phyloP scores from a whole-genome alignment of 2,329 filamentous ascomycete species.

The Ilyonectria robusta region DNA sequence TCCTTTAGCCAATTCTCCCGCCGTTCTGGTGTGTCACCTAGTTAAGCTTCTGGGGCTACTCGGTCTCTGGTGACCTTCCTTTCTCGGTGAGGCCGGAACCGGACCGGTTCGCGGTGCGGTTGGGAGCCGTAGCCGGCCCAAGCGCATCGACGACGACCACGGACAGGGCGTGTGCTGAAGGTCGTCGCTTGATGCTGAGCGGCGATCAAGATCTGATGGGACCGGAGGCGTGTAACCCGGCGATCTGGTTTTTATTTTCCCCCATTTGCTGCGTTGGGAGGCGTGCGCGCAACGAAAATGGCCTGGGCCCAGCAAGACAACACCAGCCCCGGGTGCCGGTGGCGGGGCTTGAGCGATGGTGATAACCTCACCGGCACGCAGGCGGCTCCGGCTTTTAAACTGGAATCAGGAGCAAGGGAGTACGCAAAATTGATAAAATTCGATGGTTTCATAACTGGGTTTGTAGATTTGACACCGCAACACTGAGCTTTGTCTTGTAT shows the following conservation, averaged over 20 bases:
- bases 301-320: constrained; percentile 13
- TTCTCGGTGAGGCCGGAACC: constrained; percentile 29
- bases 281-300: background rate
- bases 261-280: background rate
- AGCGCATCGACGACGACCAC: background rate
- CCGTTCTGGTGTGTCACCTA: background rate
- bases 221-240: constrained; percentile 28
- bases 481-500: background rate
- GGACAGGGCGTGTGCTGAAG: background rate
- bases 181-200: constrained; percentile 21
- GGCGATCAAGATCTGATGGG: constrained; percentile 32
- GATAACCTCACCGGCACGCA: constrained; percentile 37
- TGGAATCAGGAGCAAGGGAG: background rate
- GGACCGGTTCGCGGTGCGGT: constrained; percentile 15
- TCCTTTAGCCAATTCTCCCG: background rate
- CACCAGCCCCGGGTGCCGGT: constrained; percentile 37
- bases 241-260: constrained; percentile 12
- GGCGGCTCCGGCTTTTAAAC: background rate
- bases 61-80: constrained; percentile 6
- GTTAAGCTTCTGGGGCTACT: constrained; percentile 7
- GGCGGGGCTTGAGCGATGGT: constrained; percentile 21
- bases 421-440: background rate
- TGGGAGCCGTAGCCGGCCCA: constrained; percentile 10
- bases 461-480: background rate
- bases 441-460: background rate